Percentiles rank a stretch among this genome's conserved stretches.
Evolutionary conservation across 345 rosid species (phyloP).

Genomic region (Populus alba): DNA sequence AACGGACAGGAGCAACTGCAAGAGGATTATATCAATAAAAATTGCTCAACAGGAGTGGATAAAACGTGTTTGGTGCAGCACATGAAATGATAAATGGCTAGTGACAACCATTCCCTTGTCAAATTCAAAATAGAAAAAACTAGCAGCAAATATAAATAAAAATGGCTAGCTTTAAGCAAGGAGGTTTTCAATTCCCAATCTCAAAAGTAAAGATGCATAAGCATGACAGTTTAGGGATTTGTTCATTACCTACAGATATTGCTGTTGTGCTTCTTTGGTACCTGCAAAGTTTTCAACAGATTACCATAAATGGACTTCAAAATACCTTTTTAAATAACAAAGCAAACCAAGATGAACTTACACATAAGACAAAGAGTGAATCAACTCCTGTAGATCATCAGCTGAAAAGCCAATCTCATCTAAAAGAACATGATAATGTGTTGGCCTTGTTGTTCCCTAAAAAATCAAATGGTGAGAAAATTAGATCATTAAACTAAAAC

Average conservation of each 20-base stretch:
- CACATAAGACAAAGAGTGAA: conserved; percentile 33
- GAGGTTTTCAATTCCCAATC: not conserved
- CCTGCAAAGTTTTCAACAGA: conserved; percentile 3
- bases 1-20: conserved; percentile 27
- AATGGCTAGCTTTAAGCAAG: not conserved
- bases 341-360: not conserved
- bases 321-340: not conserved
- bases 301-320: not conserved
- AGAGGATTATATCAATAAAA: not conserved
- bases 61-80: not conserved
- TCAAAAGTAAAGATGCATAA: not conserved
- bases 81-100: not conserved
- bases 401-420: conserved; percentile 31
- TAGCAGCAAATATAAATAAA: not conserved
- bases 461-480: not conserved
- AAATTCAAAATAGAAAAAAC: not conserved
- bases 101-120: not conserved
- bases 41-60: not conserved
- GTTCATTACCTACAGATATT: conserved; percentile 21
- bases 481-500: not conserved
- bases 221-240: not conserved
- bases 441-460: conserved; percentile 32
- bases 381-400: conserved; percentile 25
- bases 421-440: conserved; percentile 28
- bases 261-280: conserved; percentile 31